Base-by-base conservation (phyloP, 371 early-diverging fungal genomes). In the Mucor ambiguus region DNA sequence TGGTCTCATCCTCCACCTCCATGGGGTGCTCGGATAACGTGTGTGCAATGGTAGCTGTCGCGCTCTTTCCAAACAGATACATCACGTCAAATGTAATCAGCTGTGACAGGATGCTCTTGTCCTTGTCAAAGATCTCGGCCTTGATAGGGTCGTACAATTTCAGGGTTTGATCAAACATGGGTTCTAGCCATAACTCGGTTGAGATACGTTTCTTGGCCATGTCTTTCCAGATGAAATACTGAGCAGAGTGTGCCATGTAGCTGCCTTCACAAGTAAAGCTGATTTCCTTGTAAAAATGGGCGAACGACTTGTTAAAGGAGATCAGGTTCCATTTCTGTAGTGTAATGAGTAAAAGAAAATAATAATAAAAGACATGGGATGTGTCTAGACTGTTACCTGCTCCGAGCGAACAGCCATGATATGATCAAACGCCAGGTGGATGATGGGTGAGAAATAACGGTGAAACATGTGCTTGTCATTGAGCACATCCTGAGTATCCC, bases 111-210 rank as follows among this genome's bases (percentile, higher is more conserved):
- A 87, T 80, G 48, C 77, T 76, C 20, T 84, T 76, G 60, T 93
- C 94, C 7, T 80, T 78, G 9, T 79, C 75, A 26, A 87, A 72
- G 1, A 90, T 86, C 60, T 81, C 77, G 5, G 76, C 70, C 49
- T 86, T 83, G 7, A 83, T 66, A 8, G 67, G 60, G 7, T 85
- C 81, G 57, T 77, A 77, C 26, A 74, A 65, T 18, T 77, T 72
- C 11, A 54, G 61, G 1, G 68, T 64, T 20, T 67, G 68, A 26
- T 60, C 76, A 6, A 73, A 69, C 30, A 72, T 72, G 3, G 95
- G 93, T 67, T 95, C 95, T 69, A 88, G 83, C 92, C 92, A 93
- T 33, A 93, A 64, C 68, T 93, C 90, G 0, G 92, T 93, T 0
- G 86, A 82, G 7, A 93, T 83, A 28, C 83, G 83, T 9, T 82